A percentile compares a stretch with the other conserved stretches of the same genome.
Conservation (phyloP, 495 filamentous ascomycete species). For the Ascodesmis nigricans region DNA sequence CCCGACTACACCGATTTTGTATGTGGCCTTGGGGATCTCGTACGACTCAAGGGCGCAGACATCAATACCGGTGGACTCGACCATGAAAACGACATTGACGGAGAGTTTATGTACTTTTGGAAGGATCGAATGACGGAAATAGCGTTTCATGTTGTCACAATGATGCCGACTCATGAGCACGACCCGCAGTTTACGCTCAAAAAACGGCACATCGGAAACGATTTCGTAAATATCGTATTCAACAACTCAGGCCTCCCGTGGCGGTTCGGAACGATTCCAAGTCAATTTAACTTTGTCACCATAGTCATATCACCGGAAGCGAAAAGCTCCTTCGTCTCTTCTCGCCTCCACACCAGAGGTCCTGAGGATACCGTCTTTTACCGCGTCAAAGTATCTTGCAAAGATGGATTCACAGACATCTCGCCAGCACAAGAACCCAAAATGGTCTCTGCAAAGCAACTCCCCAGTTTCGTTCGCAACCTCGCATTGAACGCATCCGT, state of each 20-base stretch:
- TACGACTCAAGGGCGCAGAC: constrained; percentile 51
- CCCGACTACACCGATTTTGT: constrained; percentile 71
- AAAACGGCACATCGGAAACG: constrained; percentile 91
- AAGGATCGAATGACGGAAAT: constrained; percentile 85
- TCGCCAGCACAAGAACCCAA: constrained; percentile 75
- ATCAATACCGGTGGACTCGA: constrained; percentile 95
- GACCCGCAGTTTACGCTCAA: constrained; percentile 62
- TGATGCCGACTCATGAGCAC: constrained; percentile 71
- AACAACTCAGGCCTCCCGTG: constrained; percentile 81
- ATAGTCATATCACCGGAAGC: constrained; percentile 85
- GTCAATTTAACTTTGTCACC: constrained; percentile 84
- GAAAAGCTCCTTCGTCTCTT: constrained; percentile 36
- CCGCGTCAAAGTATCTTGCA: constrained; percentile 63
- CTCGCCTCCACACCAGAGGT: constrained; percentile 22
- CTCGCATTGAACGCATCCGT: constrained; percentile 85
- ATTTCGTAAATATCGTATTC: constrained; percentile 94
- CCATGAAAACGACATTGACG: constrained; percentile 47
- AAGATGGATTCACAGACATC: constrained; percentile 67
- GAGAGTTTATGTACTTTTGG: constrained; percentile 76
- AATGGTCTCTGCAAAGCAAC: constrained; percentile 52
- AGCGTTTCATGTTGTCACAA: constrained; percentile 81
- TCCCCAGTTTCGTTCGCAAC: constrained; percentile 74
- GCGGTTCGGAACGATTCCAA: constrained; percentile 75
- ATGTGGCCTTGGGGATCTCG: constrained; percentile 54
- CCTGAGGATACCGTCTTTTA: constrained; percentile 39